Base-by-base conservation (phyloP, 2,329 filamentous ascomycete genomes). In the Exophiala calicioides region DNA sequence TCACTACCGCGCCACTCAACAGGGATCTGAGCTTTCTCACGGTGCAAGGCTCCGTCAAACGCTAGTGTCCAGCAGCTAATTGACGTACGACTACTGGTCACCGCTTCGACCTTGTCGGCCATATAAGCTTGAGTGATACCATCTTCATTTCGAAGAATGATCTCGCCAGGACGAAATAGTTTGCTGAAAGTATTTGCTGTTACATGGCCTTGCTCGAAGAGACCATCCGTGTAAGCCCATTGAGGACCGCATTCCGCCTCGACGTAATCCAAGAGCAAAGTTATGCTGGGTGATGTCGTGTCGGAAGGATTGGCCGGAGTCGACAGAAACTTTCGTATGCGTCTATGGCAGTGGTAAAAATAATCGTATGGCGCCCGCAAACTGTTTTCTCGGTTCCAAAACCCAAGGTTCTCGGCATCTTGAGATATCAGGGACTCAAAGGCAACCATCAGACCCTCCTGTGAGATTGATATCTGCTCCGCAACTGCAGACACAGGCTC, bases 281-380 rank as follows among this genome's bases (percentile, higher is more conserved):
- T n/a, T 8, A 26, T 26, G 12, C 21, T 24, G 13, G 31, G 9
- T 15, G 31, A 33, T n/a, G 21, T 26, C 20, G 18, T 12, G 18
- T 39, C 10, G 19, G 12, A n/a, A 24, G 19, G 21, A 9, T 27
- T n/a, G 7, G 21, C 12, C 3, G n/a, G n/a, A 10, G 8, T 27
- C 8, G 19, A 15, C 21, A 26, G 6, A 5, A 5, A 12, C 19
- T 39, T 23, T 26, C 18, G 21, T 7, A 26, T 39, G 21, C 19
- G 19, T n/a, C 9, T 7, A 16, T 39, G 36, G 36, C 10, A n/a
- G 13, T 27, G 36, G 15, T 39, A 39, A 26, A 39, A 39, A 27
- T 26, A 39, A 16, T 39, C 36, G 23, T 39, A 39, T 24, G 36
- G 20, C 1, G 19, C 36, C 5, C 19, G 5, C 13, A 39, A 15